Evolutionary conservation across 176 grass and related monocot species (phyloP).

Genomic region (Elymus sibiricus): DNA sequence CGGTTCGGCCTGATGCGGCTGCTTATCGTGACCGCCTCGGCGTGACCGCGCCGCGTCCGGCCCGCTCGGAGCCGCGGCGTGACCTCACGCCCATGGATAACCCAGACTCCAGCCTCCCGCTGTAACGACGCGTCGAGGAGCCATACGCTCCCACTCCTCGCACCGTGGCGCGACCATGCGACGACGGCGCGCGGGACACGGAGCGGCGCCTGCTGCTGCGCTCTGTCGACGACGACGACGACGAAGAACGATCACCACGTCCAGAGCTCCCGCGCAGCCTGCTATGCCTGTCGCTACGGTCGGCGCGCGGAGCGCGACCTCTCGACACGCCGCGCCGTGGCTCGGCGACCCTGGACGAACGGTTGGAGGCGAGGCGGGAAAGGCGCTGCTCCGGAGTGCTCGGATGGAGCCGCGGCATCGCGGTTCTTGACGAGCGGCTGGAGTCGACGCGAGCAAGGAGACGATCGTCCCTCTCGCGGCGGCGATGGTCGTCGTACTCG

Average conservation of each 20-base stretch:
- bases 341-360: neutral
- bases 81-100: neutral
- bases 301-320: neutral
- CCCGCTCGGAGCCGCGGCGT: neutral
- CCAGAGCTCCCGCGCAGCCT: neutral
- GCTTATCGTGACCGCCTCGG: neutral
- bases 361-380: neutral
- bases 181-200: neutral
- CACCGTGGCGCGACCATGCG: neutral
- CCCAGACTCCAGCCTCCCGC: neutral
- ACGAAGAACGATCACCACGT: neutral
- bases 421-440: conserved; percentile 19
- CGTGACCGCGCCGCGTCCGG: neutral
- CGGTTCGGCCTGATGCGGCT: conserved; percentile 1
- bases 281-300: neutral
- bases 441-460: conserved; percentile 3
- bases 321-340: neutral
- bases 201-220: neutral
- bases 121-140: neutral
- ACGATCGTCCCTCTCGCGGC: neutral
- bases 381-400: neutral
- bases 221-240: neutral
- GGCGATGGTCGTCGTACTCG: neutral
- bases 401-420: neutral
- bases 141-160: neutral